Conservation (phyloP, 805 yeast species). For the Pichia occidentalis region DNA sequence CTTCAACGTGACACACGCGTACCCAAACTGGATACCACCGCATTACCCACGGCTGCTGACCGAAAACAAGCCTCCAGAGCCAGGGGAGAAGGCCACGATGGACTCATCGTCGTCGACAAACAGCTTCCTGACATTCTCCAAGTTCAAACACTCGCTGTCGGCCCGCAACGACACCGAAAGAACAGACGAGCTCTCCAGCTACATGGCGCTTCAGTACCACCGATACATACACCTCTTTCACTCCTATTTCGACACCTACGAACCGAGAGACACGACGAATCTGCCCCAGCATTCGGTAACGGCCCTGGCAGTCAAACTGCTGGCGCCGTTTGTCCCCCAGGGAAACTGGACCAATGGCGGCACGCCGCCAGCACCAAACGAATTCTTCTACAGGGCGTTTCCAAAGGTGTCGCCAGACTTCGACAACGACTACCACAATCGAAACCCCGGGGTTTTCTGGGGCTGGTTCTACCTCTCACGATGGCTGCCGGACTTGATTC, state of each 20-base stretch:
- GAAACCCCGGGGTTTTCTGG: slow-evolving; percentile 12
- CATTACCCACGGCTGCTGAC: too few species aligned
- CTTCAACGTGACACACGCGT: slow-evolving; percentile 6
- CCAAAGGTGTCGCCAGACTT: slow-evolving; percentile 11
- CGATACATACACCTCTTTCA: slow-evolving; percentile 4
- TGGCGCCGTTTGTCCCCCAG: slow-evolving; percentile 10
- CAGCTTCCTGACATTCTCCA: not conserved
- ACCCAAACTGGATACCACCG: slow-evolving; percentile 10
- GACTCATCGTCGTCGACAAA: too few species aligned
- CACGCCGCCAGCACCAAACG: slow-evolving; percentile 9
- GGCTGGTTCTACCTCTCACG: slow-evolving; percentile 12
- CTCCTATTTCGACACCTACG: not conserved
- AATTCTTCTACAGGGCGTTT: slow-evolving; percentile 10
- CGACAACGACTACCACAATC: slow-evolving; percentile 11
- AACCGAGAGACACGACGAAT: not conserved
- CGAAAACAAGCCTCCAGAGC: too few species aligned
- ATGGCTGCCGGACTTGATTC: slow-evolving; percentile 12
- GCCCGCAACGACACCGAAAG: too few species aligned
- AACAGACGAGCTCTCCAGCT: too few species aligned
- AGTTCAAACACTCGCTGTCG: too few species aligned
- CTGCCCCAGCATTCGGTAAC: slow-evolving; percentile 4
- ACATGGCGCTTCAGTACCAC: not conserved
- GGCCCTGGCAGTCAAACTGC: slow-evolving; percentile 1
- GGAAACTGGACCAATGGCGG: slow-evolving; percentile 11
- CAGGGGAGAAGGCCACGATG: too few species aligned